phyloP scores from a whole-genome alignment of 192 early-diverging fungal species.

The Backusella westeae region DNA sequence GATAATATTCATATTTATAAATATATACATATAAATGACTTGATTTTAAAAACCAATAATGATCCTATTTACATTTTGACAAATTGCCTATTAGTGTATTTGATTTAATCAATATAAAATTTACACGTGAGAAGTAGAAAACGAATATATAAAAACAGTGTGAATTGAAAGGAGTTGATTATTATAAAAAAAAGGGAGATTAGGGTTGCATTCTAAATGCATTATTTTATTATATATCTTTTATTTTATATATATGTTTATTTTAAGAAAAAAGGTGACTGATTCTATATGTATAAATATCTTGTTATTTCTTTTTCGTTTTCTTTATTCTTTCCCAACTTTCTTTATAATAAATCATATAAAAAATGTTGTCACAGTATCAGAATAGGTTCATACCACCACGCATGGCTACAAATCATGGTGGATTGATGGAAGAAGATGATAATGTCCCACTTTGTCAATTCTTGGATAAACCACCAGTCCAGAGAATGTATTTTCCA shows the following conservation, averaged over 20 bases:
- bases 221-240: neutral
- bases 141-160: neutral
- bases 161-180: neutral
- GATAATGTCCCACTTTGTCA: slow-evolving; percentile 8
- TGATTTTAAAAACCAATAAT: neutral
- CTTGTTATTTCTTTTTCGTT: neutral
- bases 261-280: neutral
- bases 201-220: neutral
- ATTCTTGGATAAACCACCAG: neutral
- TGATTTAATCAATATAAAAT: neutral
- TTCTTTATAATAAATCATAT: neutral
- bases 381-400: neutral
- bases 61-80: neutral
- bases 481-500: neutral
- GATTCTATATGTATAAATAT: neutral
- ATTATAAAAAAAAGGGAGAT: neutral
- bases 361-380: neutral
- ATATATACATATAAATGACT: neutral
- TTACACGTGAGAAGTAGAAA: neutral
- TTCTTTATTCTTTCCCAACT: neutral
- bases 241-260: neutral
- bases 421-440: neutral
- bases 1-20: too few species aligned
- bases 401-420: neutral
- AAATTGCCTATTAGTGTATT: neutral